Evolutionary conservation across 352 stramenopile species (phyloP), one percentile per base, ranked within the genome.

Genomic region (Thalassiosira mediterranea): DNA sequence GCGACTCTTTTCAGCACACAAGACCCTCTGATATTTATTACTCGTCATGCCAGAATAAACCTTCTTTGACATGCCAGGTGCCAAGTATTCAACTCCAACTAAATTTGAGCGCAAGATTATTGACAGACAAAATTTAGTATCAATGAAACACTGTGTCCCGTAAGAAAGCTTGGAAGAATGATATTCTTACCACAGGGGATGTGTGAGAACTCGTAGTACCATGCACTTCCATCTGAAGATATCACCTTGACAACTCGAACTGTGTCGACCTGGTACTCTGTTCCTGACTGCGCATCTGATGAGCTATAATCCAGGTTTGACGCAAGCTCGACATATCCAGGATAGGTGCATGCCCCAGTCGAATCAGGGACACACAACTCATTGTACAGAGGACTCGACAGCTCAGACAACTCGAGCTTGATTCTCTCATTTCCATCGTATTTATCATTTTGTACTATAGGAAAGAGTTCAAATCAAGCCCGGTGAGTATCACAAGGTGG

Each of bases 191-290:
- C 34, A 42, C 34, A 42, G 5, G 34, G 34, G 5, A 13, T 13
- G 13, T 42, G 34, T 42, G 34, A 42, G 13, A 42, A 42, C 34
- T 42, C 34, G 34, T 42, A 42, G 34, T 42, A 42, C 34, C 34
- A 42, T 13, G 34, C 34, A 13, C 34, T 42, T 13, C 34, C 34
- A 13, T 42, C 34, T 42, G 34, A 13, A 13, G 34, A 42, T 5
- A 13, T 64, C 11, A 90, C 42, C 59, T 72, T 29, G 1, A 90
- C 67, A 10, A 70, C 69, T 37, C 79, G 67, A 17, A 87, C 49
- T 2, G 58, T 75, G 51, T 91, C 75, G 17, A 88, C 34, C 8
- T 46, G 28, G 63, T 82, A 88, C 52, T 91, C 84, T 13, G 23
- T 4, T 23, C 10, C 10, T 4, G 42, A 13, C 38, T 10, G 61